Evolutionary conservation across 148 eudicot genomes (phyloP).

Genomic region (Persicaria tinctoria): DNA sequence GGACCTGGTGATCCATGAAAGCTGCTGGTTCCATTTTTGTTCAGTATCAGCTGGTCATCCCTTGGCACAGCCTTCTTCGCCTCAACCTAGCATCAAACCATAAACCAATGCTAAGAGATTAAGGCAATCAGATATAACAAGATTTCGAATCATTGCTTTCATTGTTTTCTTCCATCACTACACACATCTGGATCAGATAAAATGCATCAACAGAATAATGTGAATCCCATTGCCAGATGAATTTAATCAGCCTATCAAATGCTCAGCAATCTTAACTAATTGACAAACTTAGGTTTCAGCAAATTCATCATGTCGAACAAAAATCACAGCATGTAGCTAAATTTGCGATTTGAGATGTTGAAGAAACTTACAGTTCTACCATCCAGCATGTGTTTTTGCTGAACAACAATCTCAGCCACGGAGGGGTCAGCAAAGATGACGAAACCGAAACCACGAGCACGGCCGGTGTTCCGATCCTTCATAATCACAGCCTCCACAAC

Average conservation of each 20-base stretch:
- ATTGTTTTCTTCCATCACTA: neutral
- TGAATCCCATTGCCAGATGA: neutral
- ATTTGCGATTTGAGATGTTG: neutral
- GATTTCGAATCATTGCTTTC: neutral
- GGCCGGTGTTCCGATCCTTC: constrained; percentile 94
- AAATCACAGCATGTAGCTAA: neutral
- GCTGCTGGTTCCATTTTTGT: constrained; percentile 52
- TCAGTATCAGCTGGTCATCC: constrained; percentile 50
- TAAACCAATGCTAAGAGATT: neutral
- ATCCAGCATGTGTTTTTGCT: constrained; percentile 78
- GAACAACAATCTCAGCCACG: constrained; percentile 85
- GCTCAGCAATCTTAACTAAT: neutral
- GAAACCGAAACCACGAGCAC: constrained; percentile 96
- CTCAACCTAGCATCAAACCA: constrained; percentile 50
- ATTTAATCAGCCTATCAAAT: neutral
- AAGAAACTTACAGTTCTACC: constrained; percentile 72
- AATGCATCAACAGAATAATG: constrained; percentile 1
- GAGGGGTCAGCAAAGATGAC: constrained; percentile 77
- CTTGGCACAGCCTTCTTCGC: constrained; percentile 98
- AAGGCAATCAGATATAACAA: neutral
- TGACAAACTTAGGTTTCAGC: neutral
- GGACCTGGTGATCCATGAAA: constrained; percentile 63
- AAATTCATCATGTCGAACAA: neutral
- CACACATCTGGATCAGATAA: neutral
- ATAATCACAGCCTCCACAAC: constrained; percentile 94